Conservation (phyloP, 2,329 filamentous ascomycete species). For the Arthrobotrys iridis region DNA sequence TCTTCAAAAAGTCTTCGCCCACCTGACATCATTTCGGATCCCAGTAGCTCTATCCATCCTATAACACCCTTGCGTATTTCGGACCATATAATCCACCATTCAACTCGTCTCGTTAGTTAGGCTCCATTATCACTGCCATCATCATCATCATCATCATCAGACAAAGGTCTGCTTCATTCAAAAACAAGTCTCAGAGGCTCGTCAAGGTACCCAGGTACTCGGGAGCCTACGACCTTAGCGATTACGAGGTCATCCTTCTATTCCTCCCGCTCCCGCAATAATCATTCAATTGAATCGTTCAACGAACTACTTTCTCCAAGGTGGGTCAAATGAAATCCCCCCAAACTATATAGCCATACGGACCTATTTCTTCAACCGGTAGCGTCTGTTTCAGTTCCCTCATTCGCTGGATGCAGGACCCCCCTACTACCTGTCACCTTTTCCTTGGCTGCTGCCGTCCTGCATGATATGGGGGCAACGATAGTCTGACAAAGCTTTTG, state of each 20-base stretch:
- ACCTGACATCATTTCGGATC: neutral
- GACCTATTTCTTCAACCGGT: constrained; percentile 37
- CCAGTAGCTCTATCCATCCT: neutral
- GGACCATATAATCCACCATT: neutral
- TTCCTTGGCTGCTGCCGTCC: neutral
- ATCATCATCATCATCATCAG: no score
- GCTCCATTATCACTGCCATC: neutral
- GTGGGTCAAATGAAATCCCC: constrained; percentile 6
- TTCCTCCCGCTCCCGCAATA: constrained; percentile 15
- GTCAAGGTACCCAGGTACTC: constrained; percentile 12
- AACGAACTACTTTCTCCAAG: neutral
- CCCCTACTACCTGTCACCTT: neutral
- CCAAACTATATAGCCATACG: constrained; percentile 12
- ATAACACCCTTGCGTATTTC: neutral
- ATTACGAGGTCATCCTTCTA: constrained; percentile 8
- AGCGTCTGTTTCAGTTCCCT: constrained; percentile 14
- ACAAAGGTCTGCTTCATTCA: no score
- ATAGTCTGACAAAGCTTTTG: constrained; percentile 15
- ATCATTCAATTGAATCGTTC: neutral
- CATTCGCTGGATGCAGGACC: constrained; percentile 8
- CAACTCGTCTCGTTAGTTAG: constrained; percentile 2
- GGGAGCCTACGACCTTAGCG: constrained; percentile 3
- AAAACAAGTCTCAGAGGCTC: neutral
- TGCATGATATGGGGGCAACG: constrained; percentile 4
- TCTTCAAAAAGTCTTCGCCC: neutral